Evolutionary conservation across 192 early-diverging fungal genomes (phyloP), one percentile per base, ranked within the genome.

Genomic region (Phycomyces nitens): DNA sequence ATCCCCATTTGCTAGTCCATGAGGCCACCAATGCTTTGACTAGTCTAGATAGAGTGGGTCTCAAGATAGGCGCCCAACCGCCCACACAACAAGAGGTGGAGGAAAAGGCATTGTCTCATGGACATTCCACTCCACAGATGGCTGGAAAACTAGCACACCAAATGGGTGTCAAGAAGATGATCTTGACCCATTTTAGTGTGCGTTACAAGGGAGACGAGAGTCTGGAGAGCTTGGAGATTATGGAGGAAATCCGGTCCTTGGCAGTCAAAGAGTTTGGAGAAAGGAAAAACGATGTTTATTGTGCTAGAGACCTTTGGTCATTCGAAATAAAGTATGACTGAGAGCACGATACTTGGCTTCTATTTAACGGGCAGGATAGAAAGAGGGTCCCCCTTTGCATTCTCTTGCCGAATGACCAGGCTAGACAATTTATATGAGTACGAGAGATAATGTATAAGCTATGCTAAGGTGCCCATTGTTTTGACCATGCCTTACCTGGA

Each of bases 81-180:
- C 53, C 61, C 7, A 79, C 80, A 14, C 44, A 61, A 5, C 73
- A 80, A 42, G 29, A 59, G 26, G 71, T 82, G 0, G 40, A 69
- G 20, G 53, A 72, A 24, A 34, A 50, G 20, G 69, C 81, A 12
- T 52, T 57, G 8, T 52, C 60, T 10, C 82, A 84, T 62, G 84
- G 84, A 0, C 84, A 85, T 60, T 84, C 82, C 7, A 85, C 82
- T 12, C 80, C 84, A 10, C 63, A 80, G 65, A 82, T 84, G 75
- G 84, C 84, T 10, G 84, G 69, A 2, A 34, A 22, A 3, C 73
- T 80, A 65, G 82, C 80, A 15, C 69, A 73, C 23, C 47, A 53
- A 12, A 64, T 84, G 5, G 34, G 58, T 3, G 80, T 78, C 5
- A 53, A 65, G 34, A 53, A 59, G 23, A 29, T 85, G n/a, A 67